Evolutionary conservation across 305 asterid species (phyloP), one percentile per base, ranked within the genome.

Genomic region (Stenogyne calaminthoides): DNA sequence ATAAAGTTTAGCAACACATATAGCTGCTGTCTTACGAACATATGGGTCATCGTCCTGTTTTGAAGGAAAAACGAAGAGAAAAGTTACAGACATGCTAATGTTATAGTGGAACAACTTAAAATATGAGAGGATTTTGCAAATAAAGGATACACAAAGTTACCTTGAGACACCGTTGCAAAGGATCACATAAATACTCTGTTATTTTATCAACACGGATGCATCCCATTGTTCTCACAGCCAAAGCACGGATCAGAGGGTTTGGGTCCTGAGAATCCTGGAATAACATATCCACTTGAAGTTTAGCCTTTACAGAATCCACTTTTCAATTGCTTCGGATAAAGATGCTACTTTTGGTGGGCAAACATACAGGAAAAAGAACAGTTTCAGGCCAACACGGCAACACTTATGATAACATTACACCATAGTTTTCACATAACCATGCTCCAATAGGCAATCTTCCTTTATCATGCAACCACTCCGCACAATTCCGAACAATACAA

Each of bases 191-290:
- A 79, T 95, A 95, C 80, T 95, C 99, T 1, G 98, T 95, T 76
- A 95, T 95, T 84, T 95, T 95, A 84, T 95, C 99, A 61, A 92
- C 98, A 39, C 99, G 98, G 72, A 95, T 95, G 88, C 99, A 95
- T 71, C 99, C 99, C 99, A 95, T 95, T 32, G 98, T 95, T 80
- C 99, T 88, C 69, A 95, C 99, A 70, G 99, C 99, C 85, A 95
- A 82, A 72, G 98, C 92, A 81, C 97, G 98, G 69, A 95, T 92
- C 79, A 95, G 81, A 73, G 99, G 99, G 80, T 95, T 95, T 81
- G 99, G 98, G 69, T 95, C 99, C 72, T 95, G 99, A 42, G 99
- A 90, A 76, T 95, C 98, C 96, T 89, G 92, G 40, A 73, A 52
- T 63, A 71, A 69, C 72, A 80, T 37, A 14, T 56, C 12, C 74